phyloP scores from a whole-genome alignment of 768 basidiomycete species.

The Flagelloscypha sp. region DNA sequence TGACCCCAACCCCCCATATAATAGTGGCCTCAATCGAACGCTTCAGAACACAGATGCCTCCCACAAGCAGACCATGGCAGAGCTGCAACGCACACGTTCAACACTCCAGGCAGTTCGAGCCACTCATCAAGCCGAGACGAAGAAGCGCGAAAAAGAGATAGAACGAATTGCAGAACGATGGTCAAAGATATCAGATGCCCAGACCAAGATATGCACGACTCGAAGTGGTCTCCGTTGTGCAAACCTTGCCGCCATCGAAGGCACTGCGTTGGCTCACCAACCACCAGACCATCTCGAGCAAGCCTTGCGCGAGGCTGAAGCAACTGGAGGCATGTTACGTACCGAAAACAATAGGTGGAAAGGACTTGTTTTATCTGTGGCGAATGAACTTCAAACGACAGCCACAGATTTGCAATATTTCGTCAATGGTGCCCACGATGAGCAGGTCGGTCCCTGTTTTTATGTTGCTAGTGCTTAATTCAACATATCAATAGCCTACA shows the following conservation, averaged over 20 bases:
- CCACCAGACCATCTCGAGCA: conserved; percentile 52
- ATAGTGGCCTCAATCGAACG: conserved; percentile 43
- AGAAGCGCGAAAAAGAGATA: conserved; percentile 74
- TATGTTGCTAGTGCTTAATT: conserved; percentile 6
- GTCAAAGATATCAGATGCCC: conserved; percentile 61
- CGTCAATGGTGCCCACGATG: conserved; percentile 30
- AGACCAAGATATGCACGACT: conserved; percentile 44
- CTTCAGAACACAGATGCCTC: conserved; percentile 53
- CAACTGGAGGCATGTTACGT: conserved; percentile 47
- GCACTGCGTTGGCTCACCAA: conserved; percentile 36
- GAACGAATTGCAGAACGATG: conserved; percentile 71
- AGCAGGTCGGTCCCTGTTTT: conserved; percentile 33
- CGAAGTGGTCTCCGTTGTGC: conserved; percentile 48
- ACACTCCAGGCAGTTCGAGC: conserved; percentile 61
- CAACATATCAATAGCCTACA: conserved; percentile 25
- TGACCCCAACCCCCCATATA: neutral
- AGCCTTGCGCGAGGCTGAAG: conserved; percentile 68
- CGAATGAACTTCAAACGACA: conserved; percentile 63
- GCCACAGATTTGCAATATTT: conserved; percentile 44
- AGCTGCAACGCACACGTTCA: conserved; percentile 66
- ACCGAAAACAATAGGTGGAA: conserved; percentile 61
- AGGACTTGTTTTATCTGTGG: conserved; percentile 48
- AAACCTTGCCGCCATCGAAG: conserved; percentile 41
- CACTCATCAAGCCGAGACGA: conserved; percentile 62
- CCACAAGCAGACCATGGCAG: conserved; percentile 62